Percentiles rank a stretch among this genome's conserved stretches.
Evolutionary conservation across 179 eudicot species (phyloP).

Genomic region (Silene vulgaris): DNA sequence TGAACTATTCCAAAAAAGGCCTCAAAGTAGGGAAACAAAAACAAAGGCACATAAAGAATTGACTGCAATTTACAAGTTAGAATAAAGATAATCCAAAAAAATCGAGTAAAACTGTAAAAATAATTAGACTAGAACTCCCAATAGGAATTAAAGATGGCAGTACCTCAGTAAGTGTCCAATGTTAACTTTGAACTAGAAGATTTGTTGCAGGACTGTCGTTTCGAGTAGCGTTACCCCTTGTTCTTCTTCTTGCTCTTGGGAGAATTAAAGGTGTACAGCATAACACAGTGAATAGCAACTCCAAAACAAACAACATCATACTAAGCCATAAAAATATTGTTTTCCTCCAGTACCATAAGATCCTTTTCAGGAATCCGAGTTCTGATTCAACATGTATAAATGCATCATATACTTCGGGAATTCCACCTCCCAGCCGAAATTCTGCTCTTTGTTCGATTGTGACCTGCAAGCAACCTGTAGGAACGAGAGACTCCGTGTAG

Average conservation of each 20-base stretch:
- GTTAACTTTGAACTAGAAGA: conserved; percentile 30
- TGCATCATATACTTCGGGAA: conserved; percentile 80
- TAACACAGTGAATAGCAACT: conserved; percentile 52
- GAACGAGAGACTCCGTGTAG: conserved; percentile 42
- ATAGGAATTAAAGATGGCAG: too few species aligned
- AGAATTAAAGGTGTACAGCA: conserved; percentile 60
- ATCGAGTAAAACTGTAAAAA: too few species aligned
- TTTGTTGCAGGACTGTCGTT: conserved; percentile 9
- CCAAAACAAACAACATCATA: conserved; percentile 44
- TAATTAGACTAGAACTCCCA: too few species aligned
- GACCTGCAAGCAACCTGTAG: conserved; percentile 61
- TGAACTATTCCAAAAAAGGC: too few species aligned
- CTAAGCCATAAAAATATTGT: conserved; percentile 67
- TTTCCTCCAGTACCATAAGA: conserved; percentile 69
- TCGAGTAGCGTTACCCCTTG: conserved; percentile 21
- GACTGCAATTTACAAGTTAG: too few species aligned
- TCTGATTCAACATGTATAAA: conserved; percentile 55
- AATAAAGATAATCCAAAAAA: too few species aligned
- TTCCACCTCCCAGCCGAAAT: conserved; percentile 54
- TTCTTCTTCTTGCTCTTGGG: conserved; percentile 39
- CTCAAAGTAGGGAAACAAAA: too few species aligned
- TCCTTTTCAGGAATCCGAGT: conserved; percentile 60
- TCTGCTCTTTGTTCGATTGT: conserved; percentile 75
- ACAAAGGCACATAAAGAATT: too few species aligned
- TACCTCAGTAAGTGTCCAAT: not conserved